These are phyloP conservation scores for Aspergillus cavernicola DNA, from an alignment of 495 filamentous ascomycete genomes.

Conservation along the genomic window DNA sequence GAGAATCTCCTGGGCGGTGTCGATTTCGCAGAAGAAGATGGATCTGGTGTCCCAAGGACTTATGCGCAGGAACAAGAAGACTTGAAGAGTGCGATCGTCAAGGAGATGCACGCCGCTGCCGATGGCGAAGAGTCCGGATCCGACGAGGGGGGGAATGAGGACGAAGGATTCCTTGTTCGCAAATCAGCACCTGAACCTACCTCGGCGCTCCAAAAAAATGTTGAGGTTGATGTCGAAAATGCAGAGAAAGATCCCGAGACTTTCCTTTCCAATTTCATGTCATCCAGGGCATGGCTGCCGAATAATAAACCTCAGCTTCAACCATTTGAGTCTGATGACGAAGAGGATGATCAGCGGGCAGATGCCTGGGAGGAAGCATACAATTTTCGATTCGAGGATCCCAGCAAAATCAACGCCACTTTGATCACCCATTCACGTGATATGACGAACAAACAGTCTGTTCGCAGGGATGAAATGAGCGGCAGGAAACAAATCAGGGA, in stretches of 20 bases:
- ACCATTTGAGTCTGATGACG: conserved; percentile 89
- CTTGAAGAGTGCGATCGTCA: conserved; percentile 69
- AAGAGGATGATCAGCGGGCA: conserved; percentile 73
- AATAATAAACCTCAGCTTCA: conserved; percentile 54
- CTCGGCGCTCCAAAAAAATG: conserved; percentile 42
- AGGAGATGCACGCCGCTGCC: conserved; percentile 69
- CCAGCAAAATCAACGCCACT: conserved; percentile 75
- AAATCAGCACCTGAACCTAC: conserved; percentile 38
- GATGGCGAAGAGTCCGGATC: conserved; percentile 31
- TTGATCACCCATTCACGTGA: conserved; percentile 85
- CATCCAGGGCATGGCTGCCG: conserved; percentile 82
- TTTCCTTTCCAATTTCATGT: conserved; percentile 86
- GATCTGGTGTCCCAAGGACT: conserved; percentile 50
- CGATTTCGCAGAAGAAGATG: conserved; percentile 52
- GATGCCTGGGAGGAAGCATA: conserved; percentile 91
- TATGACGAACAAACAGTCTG: conserved; percentile 70
- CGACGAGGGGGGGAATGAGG: conserved; percentile 61
- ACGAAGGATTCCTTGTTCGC: conserved; percentile 66
- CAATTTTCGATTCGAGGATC: conserved; percentile 94
- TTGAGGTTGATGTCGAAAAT: conserved; percentile 60
- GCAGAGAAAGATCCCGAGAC: conserved; percentile 89
- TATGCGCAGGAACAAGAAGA: conserved; percentile 84
- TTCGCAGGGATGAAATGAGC: conserved; percentile 75
- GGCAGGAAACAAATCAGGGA: conserved; percentile 73
- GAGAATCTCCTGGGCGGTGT: conserved; percentile 70